These are phyloP conservation scores for Xylariaceae sp. DNA, from an alignment of 2,329 filamentous ascomycete species.

Conservation along the genomic window DNA sequence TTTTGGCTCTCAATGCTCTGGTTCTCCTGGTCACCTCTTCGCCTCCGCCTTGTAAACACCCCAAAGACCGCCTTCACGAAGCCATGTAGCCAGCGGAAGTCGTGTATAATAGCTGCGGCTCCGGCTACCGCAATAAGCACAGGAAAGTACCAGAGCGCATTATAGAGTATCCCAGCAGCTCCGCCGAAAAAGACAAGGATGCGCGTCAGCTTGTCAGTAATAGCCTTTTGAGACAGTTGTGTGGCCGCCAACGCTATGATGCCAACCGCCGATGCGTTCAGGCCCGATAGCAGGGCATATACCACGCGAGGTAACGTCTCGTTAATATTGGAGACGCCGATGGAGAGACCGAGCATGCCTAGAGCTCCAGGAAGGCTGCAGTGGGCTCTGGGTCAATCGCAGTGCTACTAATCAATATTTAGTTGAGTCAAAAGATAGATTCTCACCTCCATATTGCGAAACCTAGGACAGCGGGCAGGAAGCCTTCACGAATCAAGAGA, in stretches of 20 bases:
- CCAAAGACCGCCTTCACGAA: conserved; percentile 42
- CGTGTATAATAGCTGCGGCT: conserved; percentile 58
- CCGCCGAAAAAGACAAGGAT: conserved; percentile 68
- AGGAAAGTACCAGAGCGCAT: conserved; percentile 77
- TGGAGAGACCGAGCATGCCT: conserved; percentile 70
- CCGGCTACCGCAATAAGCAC: conserved; percentile 65
- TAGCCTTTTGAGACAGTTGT: conserved; percentile 69
- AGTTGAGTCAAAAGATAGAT: no score
- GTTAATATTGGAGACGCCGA: conserved; percentile 67
- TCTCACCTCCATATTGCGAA: conserved; percentile 69
- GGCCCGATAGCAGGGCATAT: conserved; percentile 72
- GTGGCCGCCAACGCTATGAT: conserved; percentile 74
- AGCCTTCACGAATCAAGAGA: conserved; percentile 66
- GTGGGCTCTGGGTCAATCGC: no score
- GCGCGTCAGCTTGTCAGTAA: conserved; percentile 67
- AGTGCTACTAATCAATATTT: no score
- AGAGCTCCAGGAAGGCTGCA: conserved; percentile 69
- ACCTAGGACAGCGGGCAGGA: conserved; percentile 60
- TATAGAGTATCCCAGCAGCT: conserved; percentile 71
- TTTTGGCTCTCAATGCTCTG: background rate
- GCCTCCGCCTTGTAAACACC: background rate
- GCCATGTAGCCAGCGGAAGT: conserved; percentile 59
- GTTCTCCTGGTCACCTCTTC: background rate
- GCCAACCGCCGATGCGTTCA: conserved; percentile 75
- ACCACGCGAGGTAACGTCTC: conserved; percentile 64